A percentile compares a stretch with the other conserved stretches of the same genome.
These are phyloP conservation scores for Hypoxylon sp. DNA, from an alignment of 2,329 filamentous ascomycete species.

Conservation along the genomic window DNA sequence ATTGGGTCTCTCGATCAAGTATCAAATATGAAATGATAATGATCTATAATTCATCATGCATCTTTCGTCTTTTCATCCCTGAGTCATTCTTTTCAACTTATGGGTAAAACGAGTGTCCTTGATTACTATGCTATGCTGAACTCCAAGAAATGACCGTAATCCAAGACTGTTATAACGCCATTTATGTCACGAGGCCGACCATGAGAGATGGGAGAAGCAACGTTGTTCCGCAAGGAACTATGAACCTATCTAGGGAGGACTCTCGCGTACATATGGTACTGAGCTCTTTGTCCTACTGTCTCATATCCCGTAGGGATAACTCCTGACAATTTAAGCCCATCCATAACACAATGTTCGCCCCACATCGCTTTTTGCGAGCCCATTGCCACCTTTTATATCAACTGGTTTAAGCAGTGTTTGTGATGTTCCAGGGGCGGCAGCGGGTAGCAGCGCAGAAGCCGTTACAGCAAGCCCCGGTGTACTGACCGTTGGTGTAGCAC, in stretches of 20 bases:
- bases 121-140: neutral
- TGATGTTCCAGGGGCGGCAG: constrained; percentile 56
- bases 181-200: too few species aligned
- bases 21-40: neutral
- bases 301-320: too few species aligned
- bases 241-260: too few species aligned
- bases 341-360: neutral
- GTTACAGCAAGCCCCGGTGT: constrained; percentile 57
- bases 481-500: constrained; percentile 55
- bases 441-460: constrained; percentile 58
- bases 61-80: neutral
- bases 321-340: too few species aligned
- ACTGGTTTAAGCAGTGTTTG: constrained; percentile 1
- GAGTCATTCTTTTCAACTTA: neutral
- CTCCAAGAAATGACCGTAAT: neutral
- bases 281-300: too few species aligned
- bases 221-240: too few species aligned
- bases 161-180: neutral
- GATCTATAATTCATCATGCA: neutral
- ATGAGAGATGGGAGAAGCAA: too few species aligned
- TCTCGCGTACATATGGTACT: too few species aligned
- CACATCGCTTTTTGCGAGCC: neutral
- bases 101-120: neutral
- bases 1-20: neutral
- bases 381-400: neutral